Percentiles rank a stretch among this genome's conserved stretches.
phyloP scores from a whole-genome alignment of 352 stramenopile species.

The Chrysophaeum taylorii region DNA sequence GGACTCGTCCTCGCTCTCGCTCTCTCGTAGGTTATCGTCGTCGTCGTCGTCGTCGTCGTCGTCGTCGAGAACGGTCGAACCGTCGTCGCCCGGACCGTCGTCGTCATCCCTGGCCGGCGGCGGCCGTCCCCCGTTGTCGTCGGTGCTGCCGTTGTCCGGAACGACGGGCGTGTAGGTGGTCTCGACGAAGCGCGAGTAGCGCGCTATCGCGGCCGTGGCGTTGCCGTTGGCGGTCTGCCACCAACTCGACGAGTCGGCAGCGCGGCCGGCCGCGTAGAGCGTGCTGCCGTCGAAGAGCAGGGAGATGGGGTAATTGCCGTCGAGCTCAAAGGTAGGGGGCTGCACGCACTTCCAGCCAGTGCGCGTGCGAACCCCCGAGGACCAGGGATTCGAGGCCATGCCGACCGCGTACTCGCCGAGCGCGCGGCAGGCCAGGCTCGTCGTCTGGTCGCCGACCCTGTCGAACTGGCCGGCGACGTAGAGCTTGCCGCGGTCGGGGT shows the following conservation, averaged over 20 bases:
- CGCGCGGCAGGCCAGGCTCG: slow-evolving; percentile 50
- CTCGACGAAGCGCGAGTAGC: no score
- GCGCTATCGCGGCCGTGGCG: neutral
- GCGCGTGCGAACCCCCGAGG: no score
- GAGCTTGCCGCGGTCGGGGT: slow-evolving; percentile 15
- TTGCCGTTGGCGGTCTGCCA: neutral
- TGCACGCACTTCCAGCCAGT: no score
- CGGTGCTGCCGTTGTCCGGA: no score
- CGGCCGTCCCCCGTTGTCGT: no score
- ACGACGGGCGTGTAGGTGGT: no score
- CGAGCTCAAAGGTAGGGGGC: no score
- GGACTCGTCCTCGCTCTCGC: slow-evolving; percentile 52
- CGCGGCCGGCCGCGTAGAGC: neutral
- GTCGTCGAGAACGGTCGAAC: neutral
- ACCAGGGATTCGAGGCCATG: no score
- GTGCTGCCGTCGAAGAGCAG: neutral
- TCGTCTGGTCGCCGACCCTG: slow-evolving; percentile 51
- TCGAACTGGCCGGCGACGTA: slow-evolving; percentile 60
- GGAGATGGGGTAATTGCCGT: neutral
- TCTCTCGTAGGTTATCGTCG: no score
- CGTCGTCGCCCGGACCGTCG: no score
- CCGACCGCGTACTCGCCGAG: no score
- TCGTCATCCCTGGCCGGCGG: no score
- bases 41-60: neutral
- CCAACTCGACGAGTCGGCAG: neutral